Evolutionary conservation across 345 rosid species (phyloP), one percentile per base, ranked within the genome.

Genomic region (Eucalyptus rudis): DNA sequence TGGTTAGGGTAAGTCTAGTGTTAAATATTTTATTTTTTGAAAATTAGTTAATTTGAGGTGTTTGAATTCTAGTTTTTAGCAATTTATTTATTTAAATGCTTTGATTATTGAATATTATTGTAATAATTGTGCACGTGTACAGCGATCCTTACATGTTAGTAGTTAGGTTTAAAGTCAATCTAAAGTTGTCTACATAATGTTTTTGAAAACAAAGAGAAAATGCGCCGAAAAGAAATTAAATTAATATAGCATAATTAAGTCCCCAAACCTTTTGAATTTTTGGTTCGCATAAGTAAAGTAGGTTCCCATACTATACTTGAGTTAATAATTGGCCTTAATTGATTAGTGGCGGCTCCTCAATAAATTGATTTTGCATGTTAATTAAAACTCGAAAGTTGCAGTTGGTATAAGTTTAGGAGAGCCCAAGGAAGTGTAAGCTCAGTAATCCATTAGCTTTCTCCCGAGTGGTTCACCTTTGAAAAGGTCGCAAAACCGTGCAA

Each of bases 111-210:
- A 56, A 56, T 56, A 56, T 24, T 24, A 56, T 56, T 56, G 12
- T 56, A 24, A 56, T 56, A 10, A 56, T 56, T 56, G 27, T 1
- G 29, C 12, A 56, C 1, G 5, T 1, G 3, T 24, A 22, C 0
- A 2, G 13, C 1, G 3, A 56, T 24, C 62, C 27, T 56, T 56
- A 24, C 62, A 56, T 56, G 29, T 56, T 56, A 56, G 62, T 56
- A 24, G 62, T 56, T 56, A 56, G 62, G 62, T 56, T 56, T 56
- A 56, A 56, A 56, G 9, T 56, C 62, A 56, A 56, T 56, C 6
- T 24, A 56, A 56, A 24, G 13, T 56, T 56, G 13, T 24, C 29
- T 24, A 56, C 62, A 56, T 22, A 56, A 56, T 56, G 29, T 56
- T 56, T 56, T 56, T 56, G 62, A 56, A 56, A 56, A 24, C 29